Evolutionary conservation across 148 eudicot genomes (phyloP).

Genomic region (Persicaria tinctoria): DNA sequence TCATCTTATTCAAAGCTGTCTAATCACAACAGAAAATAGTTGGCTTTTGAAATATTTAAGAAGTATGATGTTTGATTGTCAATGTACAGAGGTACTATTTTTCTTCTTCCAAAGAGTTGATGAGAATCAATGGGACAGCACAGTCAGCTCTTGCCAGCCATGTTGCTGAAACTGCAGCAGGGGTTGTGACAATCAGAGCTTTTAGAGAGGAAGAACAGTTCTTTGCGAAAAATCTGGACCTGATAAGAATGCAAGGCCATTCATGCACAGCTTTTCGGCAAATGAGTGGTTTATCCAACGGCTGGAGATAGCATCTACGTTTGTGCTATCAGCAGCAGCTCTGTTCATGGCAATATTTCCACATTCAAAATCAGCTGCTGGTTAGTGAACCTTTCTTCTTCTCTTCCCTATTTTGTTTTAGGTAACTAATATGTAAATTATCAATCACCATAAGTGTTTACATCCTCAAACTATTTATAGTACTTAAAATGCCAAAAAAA

Average conservation of each 20-base stretch:
- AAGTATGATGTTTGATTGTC: too few species aligned
- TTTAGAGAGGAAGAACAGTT: constrained; percentile 74
- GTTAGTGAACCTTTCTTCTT: constrained; percentile 25
- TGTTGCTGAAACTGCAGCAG: constrained; percentile 74
- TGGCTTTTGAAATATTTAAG: too few species aligned
- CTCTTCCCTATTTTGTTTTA: too few species aligned
- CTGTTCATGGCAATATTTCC: constrained; percentile 31
- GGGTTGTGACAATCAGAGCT: constrained; percentile 78
- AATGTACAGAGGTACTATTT: constrained; percentile 38
- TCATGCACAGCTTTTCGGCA: constrained; percentile 69
- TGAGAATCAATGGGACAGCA: constrained; percentile 36
- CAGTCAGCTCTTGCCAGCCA: constrained; percentile 79
- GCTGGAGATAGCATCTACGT: constrained; percentile 65
- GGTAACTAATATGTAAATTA: constrained; percentile 44
- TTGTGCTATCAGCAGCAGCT: constrained; percentile 49
- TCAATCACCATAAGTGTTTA: too few species aligned
- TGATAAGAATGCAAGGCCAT: constrained; percentile 77
- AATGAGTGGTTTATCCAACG: constrained; percentile 85
- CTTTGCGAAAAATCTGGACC: constrained; percentile 56
- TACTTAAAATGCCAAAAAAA: too few species aligned
- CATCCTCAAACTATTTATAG: too few species aligned
- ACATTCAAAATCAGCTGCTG: constrained; percentile 80
- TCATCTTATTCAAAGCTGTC: too few species aligned
- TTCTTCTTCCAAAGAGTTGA: constrained; percentile 52
- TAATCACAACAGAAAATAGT: too few species aligned